Evolutionary conservation across 441 rosid genomes (phyloP), one percentile per base, ranked within the genome.

Genomic region (Theobroma grandiflorum): DNA sequence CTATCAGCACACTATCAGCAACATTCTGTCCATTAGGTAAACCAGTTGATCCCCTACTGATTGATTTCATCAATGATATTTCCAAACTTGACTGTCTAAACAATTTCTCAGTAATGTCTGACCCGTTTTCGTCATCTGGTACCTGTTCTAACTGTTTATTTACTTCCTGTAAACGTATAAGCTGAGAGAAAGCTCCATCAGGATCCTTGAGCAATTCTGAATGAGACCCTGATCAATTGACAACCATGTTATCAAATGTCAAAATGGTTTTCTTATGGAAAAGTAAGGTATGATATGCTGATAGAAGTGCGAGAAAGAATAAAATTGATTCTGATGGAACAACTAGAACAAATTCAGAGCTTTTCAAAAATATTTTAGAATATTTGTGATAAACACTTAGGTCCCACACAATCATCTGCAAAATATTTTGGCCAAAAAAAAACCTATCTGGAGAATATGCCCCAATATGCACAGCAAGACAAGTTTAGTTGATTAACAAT

Each of bases 121-220:
- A 82, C 65, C 53, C 76, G 70, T 79, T 84, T 42, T 70, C 78
- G 6, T 84, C 86, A 26, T 84, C 85, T 4, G 53, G 71, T 1
- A 85, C 70, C 6, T 73, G 74, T 69, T 86, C 94, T 4, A 88
- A 69, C 45, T 78, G 86, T 78, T 72, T 89, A n/a, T 73, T 88
- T 8, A 78, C 80, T 69, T 92, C 91, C 73, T 90, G 95, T 47
- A 90, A 79, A 38, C 87, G 86, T 70, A 90, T 80, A 26, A 92
- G 94, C 79, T 90, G 94, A 59, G 94, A 81, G 75, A 88, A 92
- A 3, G 94, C 92, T 80, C 95, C 94, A 59, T 89, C 86, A 12
- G 94, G 89, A 82, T 91, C 88, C 84, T 78, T 69, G 59, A 90
- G 81, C 58, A 94, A 85, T 83, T 94, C 91, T 18, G 84, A 78